phyloP scores from a whole-genome alignment of 306 rosid genomes.

The Prunus fruticosa region DNA sequence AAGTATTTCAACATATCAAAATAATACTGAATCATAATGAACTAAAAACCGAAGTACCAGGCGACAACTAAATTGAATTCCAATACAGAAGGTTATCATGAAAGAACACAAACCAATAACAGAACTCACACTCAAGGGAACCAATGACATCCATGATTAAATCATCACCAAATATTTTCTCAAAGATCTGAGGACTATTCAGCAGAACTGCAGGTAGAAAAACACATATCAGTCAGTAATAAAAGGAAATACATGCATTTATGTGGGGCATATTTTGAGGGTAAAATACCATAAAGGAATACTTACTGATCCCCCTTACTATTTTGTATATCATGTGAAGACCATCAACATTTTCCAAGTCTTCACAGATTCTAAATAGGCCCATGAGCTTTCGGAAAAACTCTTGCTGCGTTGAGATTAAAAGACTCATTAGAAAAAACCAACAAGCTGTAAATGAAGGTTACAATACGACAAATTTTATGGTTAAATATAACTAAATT shows the following conservation, averaged over 20 bases:
- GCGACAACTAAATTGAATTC: neutral
- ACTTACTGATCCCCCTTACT: slow-evolving; percentile 89
- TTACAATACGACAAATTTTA: neutral
- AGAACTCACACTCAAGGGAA: slow-evolving; percentile 84
- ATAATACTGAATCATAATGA: slow-evolving; percentile 7
- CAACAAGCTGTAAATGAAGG: neutral
- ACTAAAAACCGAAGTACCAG: slow-evolving; percentile 15
- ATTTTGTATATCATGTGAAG: slow-evolving; percentile 94
- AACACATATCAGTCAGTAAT: neutral
- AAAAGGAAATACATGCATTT: neutral
- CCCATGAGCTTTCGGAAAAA: slow-evolving; percentile 80
- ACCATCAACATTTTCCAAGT: slow-evolving; percentile 70
- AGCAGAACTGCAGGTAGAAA: slow-evolving; percentile 66
- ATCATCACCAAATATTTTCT: slow-evolving; percentile 83
- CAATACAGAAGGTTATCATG: neutral
- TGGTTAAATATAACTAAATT: neutral
- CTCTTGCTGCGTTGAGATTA: slow-evolving; percentile 57
- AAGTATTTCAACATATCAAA: slow-evolving; percentile 7
- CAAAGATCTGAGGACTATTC: slow-evolving; percentile 75
- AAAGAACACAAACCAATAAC: slow-evolving; percentile 6
- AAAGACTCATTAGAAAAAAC: neutral
- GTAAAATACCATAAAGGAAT: slow-evolving; percentile 22
- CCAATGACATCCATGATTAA: slow-evolving; percentile 85
- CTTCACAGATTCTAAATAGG: slow-evolving; percentile 74
- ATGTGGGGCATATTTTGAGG: neutral